Base-by-base conservation (phyloP, 208 protist genomes). In the Trypanosomatidae sp. region DNA sequence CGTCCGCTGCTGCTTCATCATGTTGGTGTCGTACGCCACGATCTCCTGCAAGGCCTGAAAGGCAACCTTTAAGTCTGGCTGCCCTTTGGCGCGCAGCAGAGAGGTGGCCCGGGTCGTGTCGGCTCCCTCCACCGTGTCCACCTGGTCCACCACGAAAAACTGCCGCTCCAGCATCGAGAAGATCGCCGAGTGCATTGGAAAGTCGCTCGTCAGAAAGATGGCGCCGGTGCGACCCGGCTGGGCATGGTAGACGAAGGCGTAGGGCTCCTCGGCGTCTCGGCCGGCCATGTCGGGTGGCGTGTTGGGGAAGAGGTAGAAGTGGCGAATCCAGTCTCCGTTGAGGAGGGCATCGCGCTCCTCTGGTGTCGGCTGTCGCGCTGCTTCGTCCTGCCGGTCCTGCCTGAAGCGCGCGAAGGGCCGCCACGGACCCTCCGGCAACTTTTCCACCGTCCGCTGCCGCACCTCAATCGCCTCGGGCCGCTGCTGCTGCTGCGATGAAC, bases 221-320 rank as follows among this genome's bases (percentile, higher is more conserved):
- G 89, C 90, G 2, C 91, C 93, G 4, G 87, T 93, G 69, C 93
- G 89, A 30, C 91, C 91, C 0, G 93, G 91, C 66, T 97, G 93
- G 13, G 86, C 84, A 69, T 95, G 88, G 75, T 95, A 97, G 17
- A 89, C 88, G 62, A 97, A 88, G 10, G 86, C 88, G 59, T 88
- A 79, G 13, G 88, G 86, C 46, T 89, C 83, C 43, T 83, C 78
- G 30, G 59, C 83, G n/a, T 84, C 83, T 7, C 10, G 25, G 1
- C 60, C 64, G 4, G 58, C 59, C 13, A 13, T n/a, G 0, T 12
- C 43, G 1, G 60, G 9, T 30, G 52, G 17, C 2, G 68, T n/a
- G 28, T 69, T 66, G 1, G 90, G 89, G 79, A 89, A 95, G 53
- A 94, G 70, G 76, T 95, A 89, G 74, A 92, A 97, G 81, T 95